A percentile compares a stretch with the other conserved stretches of the same genome.
Conservation (phyloP, 116 monocot genomes). For the Papilionanthe hybrid region DNA sequence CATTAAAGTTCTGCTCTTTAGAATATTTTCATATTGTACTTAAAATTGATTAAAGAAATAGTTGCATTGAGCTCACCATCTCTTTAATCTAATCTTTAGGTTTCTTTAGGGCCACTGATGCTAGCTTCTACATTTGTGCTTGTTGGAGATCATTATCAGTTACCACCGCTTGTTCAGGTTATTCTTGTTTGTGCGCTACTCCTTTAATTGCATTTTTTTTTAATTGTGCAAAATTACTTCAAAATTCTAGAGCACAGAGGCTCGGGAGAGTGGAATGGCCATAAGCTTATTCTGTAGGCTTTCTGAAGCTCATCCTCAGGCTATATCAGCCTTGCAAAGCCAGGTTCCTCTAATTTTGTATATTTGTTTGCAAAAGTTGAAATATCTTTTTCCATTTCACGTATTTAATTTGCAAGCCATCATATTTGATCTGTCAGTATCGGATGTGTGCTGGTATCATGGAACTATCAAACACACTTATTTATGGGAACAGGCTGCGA, state of each 20-base stretch:
- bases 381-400: not conserved
- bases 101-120: slow-evolving; percentile 94
- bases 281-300: slow-evolving; percentile 87
- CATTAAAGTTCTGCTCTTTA: not conserved
- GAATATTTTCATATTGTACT: not conserved
- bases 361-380: not conserved
- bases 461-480: slow-evolving; percentile 87
- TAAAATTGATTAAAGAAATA: not conserved
- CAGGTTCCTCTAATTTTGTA: slow-evolving; percentile 47
- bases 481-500: slow-evolving; percentile 82
- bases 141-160: slow-evolving; percentile 98
- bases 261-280: slow-evolving; percentile 87
- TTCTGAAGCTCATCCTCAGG: slow-evolving; percentile 96
- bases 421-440: slow-evolving; percentile 53
- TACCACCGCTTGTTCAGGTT: slow-evolving; percentile 97
- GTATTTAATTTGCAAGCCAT: not conserved
- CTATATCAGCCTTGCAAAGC: slow-evolving; percentile 81
- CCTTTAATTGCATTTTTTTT: not conserved
- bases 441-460: slow-evolving; percentile 95
- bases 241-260: slow-evolving; percentile 70
- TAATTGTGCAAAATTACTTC: not conserved
- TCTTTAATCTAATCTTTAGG: slow-evolving; percentile 31
- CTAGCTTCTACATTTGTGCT: slow-evolving; percentile 91
- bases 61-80: not conserved
- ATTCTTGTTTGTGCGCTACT: not conserved